phyloP scores from a whole-genome alignment of 257 asterid species.

The Solanum sejunctum region DNA sequence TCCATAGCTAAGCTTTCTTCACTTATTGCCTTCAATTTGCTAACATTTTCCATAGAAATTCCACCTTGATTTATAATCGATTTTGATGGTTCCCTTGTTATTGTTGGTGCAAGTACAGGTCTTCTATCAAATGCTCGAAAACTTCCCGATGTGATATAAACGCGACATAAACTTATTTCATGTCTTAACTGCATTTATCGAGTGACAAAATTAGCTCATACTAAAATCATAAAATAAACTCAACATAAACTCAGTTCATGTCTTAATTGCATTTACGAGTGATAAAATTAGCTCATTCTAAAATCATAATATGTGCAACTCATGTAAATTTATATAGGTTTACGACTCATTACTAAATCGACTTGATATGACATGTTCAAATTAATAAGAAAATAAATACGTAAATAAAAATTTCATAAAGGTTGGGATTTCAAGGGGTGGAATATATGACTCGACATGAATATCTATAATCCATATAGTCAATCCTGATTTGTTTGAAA shows the following conservation, averaged over 20 bases:
- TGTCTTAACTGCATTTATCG: slow-evolving; percentile 47
- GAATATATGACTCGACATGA: no score
- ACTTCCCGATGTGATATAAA: slow-evolving; percentile 55
- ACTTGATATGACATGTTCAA: no score
- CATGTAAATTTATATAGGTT: neutral
- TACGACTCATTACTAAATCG: no score
- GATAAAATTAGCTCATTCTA: neutral
- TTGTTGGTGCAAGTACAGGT: slow-evolving; percentile 3
- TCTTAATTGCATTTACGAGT: slow-evolving; percentile 37
- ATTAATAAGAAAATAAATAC: neutral
- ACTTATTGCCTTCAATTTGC: neutral
- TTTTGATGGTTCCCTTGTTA: neutral
- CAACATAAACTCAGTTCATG: slow-evolving; percentile 65
- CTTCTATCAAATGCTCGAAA: slow-evolving; percentile 56
- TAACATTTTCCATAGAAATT: neutral
- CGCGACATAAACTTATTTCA: slow-evolving; percentile 63
- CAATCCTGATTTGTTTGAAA: neutral
- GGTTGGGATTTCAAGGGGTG: neutral
- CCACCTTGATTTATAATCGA: neutral
- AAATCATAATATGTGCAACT: neutral
- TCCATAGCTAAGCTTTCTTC: neutral
- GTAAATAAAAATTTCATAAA: neutral
- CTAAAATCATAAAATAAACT: slow-evolving; percentile 27
- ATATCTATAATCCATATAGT: neutral
- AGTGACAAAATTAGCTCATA: neutral